phyloP scores from a whole-genome alignment of 805 yeast species.

The Sugiyamaella valdiviana region DNA sequence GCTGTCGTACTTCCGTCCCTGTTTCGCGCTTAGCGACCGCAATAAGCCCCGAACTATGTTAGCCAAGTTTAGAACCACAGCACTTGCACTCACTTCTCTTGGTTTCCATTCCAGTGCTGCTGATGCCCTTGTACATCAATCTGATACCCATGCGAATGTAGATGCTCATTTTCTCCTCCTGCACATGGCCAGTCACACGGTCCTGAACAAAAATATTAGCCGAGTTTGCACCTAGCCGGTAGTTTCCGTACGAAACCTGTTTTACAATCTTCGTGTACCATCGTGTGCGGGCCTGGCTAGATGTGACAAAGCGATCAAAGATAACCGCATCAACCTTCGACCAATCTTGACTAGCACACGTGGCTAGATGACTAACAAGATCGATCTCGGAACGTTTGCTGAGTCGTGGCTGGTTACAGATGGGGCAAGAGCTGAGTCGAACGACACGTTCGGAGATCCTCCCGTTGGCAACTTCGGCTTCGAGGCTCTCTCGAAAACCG shows the following conservation, averaged over 20 bases:
- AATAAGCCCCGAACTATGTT: constrained; percentile 46
- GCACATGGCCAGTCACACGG: constrained; percentile 76
- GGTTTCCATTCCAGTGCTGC: constrained; percentile 44
- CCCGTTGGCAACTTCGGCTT: neutral
- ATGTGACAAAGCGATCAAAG: constrained; percentile 65
- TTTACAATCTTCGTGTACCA: constrained; percentile 84
- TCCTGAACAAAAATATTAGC: constrained; percentile 95
- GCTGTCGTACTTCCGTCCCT: constrained; percentile 77
- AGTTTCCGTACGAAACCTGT: constrained; percentile 82
- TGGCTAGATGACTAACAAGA: constrained; percentile 78
- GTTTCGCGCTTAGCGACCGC: constrained; percentile 62
- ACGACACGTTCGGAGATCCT: constrained; percentile 39
- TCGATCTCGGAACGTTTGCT: constrained; percentile 53
- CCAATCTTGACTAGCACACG: constrained; percentile 78
- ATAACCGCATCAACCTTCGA: constrained; percentile 57
- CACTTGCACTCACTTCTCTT: constrained; percentile 31
- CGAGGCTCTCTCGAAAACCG: neutral
- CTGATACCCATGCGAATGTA: constrained; percentile 85
- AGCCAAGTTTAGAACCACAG: constrained; percentile 12
- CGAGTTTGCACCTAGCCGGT: constrained; percentile 78
- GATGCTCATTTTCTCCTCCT: constrained; percentile 88
- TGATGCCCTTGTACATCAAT: constrained; percentile 69
- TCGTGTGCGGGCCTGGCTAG: constrained; percentile 74
- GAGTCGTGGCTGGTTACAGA: constrained; percentile 60
- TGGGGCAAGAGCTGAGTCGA: constrained; percentile 68